Evolutionary conservation across 1,284 basidiomycete species (phyloP).

Genomic region (Kwoniella shivajii): DNA sequence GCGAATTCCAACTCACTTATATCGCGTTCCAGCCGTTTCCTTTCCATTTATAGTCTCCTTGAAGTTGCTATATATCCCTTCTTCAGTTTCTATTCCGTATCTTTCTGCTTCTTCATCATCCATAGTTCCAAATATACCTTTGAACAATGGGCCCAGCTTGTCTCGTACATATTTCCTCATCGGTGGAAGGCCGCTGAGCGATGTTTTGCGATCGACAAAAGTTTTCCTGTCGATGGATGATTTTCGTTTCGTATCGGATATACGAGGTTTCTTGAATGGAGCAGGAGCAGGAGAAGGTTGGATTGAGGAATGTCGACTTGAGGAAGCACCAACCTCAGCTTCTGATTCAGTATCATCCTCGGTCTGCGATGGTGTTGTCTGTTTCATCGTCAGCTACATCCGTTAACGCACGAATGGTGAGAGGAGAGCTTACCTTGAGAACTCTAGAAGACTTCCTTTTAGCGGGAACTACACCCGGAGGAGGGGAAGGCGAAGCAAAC

Average conservation of each 20-base stretch:
- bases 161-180: slow-evolving; percentile 41
- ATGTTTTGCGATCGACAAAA: neutral
- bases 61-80: slow-evolving; percentile 34
- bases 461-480: slow-evolving; percentile 23
- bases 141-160: slow-evolving; percentile 27
- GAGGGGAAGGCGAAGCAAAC: slow-evolving; percentile 39
- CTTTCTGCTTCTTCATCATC: slow-evolving; percentile 18
- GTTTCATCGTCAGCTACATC: neutral
- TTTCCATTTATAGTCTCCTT: slow-evolving; percentile 43
- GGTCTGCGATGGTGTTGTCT: neutral
- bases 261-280: neutral
- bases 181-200: slow-evolving; percentile 26
- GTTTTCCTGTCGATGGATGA: slow-evolving; percentile 13
- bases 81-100: slow-evolving; percentile 38
- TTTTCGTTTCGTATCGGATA: neutral
- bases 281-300: slow-evolving; percentile 5
- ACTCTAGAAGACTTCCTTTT: slow-evolving; percentile 16
- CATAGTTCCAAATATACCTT: slow-evolving; percentile 31
- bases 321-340: slow-evolving; percentile 2
- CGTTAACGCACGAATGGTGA: neutral
- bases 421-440: slow-evolving; percentile 1
- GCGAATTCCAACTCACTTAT: slow-evolving; percentile 41
- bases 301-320: slow-evolving; percentile 6
- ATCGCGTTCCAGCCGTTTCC: slow-evolving; percentile 37
- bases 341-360: slow-evolving; percentile 11